Conservation (phyloP, 1,284 basidiomycete genomes). For the Melampsora larici-populina region DNA sequence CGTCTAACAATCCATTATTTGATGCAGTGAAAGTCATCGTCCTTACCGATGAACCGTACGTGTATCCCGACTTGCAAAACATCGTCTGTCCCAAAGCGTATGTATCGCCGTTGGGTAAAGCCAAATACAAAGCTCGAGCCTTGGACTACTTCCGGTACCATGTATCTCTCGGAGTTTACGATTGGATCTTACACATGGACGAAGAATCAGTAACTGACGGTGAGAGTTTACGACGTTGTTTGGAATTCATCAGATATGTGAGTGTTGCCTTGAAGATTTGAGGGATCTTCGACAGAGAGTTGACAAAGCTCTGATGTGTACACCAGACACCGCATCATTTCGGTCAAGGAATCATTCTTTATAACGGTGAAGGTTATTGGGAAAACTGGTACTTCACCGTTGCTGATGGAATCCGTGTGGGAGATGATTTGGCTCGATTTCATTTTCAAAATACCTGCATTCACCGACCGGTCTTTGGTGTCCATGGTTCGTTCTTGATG, state of each 20-base stretch:
- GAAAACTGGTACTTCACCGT: conserved; percentile 57
- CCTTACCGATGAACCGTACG: conserved; percentile 56
- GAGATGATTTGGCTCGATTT: conserved; percentile 56
- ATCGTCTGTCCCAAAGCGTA: conserved; percentile 56
- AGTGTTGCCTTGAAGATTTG: not conserved
- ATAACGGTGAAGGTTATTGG: conserved; percentile 57
- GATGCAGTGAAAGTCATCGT: conserved; percentile 53
- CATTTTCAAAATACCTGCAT: conserved; percentile 56
- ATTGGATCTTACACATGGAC: conserved; percentile 55
- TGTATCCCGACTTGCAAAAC: conserved; percentile 56
- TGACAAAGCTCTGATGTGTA: not conserved
- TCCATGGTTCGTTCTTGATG: conserved; percentile 56
- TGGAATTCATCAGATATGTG: conserved; percentile 55
- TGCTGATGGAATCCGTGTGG: conserved; percentile 56
- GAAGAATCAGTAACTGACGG: conserved; percentile 56
- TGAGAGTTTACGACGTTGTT: conserved; percentile 54
- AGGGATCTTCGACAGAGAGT: not conserved
- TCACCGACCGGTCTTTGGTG: conserved; percentile 56
- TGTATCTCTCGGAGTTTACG: conserved; percentile 55
- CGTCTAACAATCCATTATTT: not conserved
- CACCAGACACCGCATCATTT: conserved; percentile 54
- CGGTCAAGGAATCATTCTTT: conserved; percentile 56
- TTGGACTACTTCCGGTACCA: conserved; percentile 56
- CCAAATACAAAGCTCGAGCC: conserved; percentile 57
- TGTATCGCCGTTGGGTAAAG: conserved; percentile 55